phyloP scores from a whole-genome alignment of 768 basidiomycete species.

The Amanita rubescens region DNA sequence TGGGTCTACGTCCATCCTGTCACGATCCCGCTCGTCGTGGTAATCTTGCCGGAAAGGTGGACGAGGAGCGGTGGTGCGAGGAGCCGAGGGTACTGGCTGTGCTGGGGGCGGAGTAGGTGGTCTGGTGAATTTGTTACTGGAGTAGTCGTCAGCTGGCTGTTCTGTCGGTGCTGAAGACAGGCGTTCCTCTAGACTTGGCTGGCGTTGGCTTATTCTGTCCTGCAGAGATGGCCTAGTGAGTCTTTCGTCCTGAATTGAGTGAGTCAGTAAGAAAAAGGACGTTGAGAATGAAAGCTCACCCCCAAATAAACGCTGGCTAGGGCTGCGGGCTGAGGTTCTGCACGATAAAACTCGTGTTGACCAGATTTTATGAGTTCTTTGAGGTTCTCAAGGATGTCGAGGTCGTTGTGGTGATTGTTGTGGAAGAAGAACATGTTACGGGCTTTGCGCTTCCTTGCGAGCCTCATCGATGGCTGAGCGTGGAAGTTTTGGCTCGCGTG shows the following conservation, averaged over 20 bases:
- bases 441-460: background rate
- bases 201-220: slow-evolving; percentile 30
- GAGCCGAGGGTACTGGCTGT: too few species aligned
- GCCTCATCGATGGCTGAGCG: background rate
- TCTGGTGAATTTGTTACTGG: too few species aligned
- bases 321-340: slow-evolving; percentile 55
- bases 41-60: background rate
- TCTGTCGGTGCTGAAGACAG: slow-evolving; percentile 21
- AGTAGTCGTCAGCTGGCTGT: background rate
- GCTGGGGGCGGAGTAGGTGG: too few species aligned
- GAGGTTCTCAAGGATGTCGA: slow-evolving; percentile 69
- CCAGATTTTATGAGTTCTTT: slow-evolving; percentile 64
- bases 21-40: background rate
- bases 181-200: slow-evolving; percentile 35
- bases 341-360: slow-evolving; percentile 66
- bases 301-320: slow-evolving; percentile 64
- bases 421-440: background rate
- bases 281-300: slow-evolving; percentile 17
- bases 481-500: background rate
- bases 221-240: slow-evolving; percentile 22
- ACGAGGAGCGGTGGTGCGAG: too few species aligned
- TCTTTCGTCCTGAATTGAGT: slow-evolving; percentile 15
- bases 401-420: slow-evolving; percentile 38
- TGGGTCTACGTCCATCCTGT: slow-evolving; percentile 1
- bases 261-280: slow-evolving; percentile 8